These are phyloP conservation scores for Carex myosuroides DNA, from an alignment of 176 grass and related monocot genomes.

Conservation along the genomic window DNA sequence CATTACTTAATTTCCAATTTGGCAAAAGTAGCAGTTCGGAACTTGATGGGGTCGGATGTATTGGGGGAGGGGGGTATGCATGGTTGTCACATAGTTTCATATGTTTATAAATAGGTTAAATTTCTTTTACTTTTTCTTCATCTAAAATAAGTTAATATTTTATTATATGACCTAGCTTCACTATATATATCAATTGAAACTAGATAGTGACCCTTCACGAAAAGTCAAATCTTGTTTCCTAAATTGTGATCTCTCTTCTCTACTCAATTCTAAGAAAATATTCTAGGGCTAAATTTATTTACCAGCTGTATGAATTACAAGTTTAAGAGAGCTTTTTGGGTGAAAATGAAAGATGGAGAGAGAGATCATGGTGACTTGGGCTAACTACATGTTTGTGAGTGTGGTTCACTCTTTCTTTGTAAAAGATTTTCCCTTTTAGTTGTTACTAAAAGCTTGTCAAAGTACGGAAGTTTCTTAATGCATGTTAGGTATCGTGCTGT, in stretches of 20 bases:
- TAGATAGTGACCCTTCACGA: background rate
- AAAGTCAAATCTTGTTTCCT: slow-evolving; percentile 2
- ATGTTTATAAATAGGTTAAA: background rate
- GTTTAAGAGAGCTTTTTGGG: background rate
- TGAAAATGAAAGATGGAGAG: slow-evolving; percentile 1
- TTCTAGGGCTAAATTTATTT: background rate
- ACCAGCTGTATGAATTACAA: background rate
- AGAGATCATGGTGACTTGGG: background rate
- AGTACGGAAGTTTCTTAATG: background rate
- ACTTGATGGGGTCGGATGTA: background rate
- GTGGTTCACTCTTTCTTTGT: background rate
- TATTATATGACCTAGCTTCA: background rate
- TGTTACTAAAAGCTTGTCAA: background rate
- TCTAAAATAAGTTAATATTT: slow-evolving; percentile 8
- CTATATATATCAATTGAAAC: slow-evolving; percentile 8
- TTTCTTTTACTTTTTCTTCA: background rate
- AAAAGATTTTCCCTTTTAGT: background rate
- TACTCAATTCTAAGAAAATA: background rate
- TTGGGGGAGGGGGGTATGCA: background rate
- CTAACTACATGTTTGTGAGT: background rate
- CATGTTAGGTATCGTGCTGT: background rate
- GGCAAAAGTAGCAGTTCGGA: background rate
- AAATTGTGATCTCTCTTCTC: background rate
- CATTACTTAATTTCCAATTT: background rate
- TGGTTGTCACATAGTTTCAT: background rate